Evolutionary conservation across 2,329 filamentous ascomycete species (phyloP), one percentile per base, ranked within the genome.

Genomic region (Claviceps spartinae): DNA sequence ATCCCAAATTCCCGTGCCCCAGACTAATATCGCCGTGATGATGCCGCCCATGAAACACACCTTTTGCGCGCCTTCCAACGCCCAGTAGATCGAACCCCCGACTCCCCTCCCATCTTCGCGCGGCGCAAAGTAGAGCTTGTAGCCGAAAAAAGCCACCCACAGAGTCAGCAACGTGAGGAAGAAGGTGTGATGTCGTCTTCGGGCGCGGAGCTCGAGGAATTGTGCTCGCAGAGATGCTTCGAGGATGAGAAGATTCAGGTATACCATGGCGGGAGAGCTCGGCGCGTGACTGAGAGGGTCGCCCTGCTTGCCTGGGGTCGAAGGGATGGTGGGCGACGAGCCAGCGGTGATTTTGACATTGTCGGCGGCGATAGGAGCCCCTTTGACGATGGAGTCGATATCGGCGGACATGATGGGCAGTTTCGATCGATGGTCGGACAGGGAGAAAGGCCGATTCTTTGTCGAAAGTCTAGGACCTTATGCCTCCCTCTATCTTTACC

Each of bases 1-100:
- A 63, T 97, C 91, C 86, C 91, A 98, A 67, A 96, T 90, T 30
- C 93, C 93, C 0, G 91, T 96, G 16, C 83, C 90, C 88, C 90
- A 96, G 58, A 97, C 84, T 38, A 98, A 74, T 44, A 89, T 76
- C 38, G 81, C 85, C 0, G 90, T 96, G 54, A 96, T 84, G 54
- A 95, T 78, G 47, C 93, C 93, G 24, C 88, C 89, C 69, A 95
- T 86, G 63, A 96, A 85, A 61, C 87, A 91, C 50, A 98, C 81
- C 67, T 93, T 94, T 70, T 97, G 88, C 7, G 80, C 79, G 65
- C 86, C 87, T 62, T 97, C 91, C 3, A 97, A 80, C 30, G 94
- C 83, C 91, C 91, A 97, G 75, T 98, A 98, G 50, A 95, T 88
- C 14, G 85, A 91, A 36, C 93, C 91, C 50, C 93, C 93, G 5